Conservation (phyloP, 208 protist species). For the Acanthamoeba sp. region DNA sequence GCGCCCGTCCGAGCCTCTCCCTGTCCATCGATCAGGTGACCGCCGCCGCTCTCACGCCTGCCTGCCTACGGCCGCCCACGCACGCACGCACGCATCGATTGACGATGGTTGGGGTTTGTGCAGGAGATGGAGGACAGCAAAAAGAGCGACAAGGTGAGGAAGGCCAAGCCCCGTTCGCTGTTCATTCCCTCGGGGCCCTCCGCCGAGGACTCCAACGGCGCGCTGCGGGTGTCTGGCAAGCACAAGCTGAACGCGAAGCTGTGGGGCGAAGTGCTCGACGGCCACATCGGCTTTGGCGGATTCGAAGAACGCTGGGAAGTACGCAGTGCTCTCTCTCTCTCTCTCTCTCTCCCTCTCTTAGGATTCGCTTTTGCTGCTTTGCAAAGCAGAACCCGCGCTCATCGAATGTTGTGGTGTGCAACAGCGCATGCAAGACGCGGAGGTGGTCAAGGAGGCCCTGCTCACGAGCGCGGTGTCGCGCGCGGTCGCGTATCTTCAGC, state of each 20-base stretch:
- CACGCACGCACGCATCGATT: background rate
- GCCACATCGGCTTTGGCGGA: background rate
- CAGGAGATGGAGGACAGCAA: slow-evolving; percentile 21
- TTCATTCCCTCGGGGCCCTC: background rate
- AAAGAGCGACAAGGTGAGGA: background rate
- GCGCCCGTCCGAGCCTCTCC: background rate
- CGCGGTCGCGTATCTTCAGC: slow-evolving; percentile 8
- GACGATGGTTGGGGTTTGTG: background rate
- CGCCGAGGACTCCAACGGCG: background rate
- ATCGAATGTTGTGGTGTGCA: no score
- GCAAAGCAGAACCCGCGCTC: no score
- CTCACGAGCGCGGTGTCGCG: slow-evolving; percentile 15
- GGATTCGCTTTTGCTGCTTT: no score
- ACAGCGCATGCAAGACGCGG: slow-evolving; percentile 27
- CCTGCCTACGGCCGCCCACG: background rate
- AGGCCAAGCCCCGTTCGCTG: slow-evolving; percentile 15
- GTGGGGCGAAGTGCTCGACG: background rate
- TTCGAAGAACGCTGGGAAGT: slow-evolving; percentile 2
- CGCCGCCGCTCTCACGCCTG: background rate
- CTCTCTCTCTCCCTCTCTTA: background rate
- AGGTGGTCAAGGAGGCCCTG: slow-evolving; percentile 59
- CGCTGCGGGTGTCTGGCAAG: background rate
- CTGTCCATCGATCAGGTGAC: background rate
- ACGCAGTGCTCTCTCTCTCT: background rate
- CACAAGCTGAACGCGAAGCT: background rate